These are phyloP conservation scores for Cinnamomum chago DNA, from an alignment of 164 flowering plant genomes.

Conservation along the genomic window DNA sequence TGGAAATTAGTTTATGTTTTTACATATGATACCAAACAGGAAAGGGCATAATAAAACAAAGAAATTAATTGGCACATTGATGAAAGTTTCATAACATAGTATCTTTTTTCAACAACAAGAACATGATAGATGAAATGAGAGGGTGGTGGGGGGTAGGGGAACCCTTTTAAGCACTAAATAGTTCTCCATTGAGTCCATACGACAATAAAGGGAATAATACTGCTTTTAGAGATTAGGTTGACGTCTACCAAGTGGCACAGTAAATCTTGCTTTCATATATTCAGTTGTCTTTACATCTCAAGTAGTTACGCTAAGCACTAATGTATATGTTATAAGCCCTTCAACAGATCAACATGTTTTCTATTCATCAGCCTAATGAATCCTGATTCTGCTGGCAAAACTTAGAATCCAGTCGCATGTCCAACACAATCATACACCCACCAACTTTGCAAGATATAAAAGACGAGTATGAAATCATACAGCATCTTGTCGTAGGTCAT, in stretches of 20 bases:
- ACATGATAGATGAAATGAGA: too few species aligned
- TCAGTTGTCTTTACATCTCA: background rate
- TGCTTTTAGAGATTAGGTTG: background rate
- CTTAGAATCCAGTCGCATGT: background rate
- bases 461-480: constrained; percentile 34
- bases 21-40: too few species aligned
- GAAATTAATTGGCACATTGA: too few species aligned
- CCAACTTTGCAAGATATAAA: background rate
- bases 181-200: background rate
- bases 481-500: constrained; percentile 99
- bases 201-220: background rate
- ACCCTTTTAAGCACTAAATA: background rate
- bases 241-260: too few species aligned
- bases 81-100: too few species aligned
- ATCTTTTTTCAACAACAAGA: too few species aligned
- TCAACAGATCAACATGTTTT: background rate
- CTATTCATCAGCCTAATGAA: background rate
- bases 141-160: too few species aligned
- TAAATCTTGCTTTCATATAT: background rate
- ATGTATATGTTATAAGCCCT: background rate
- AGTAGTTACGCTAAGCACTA: too few species aligned
- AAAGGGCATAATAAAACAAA: too few species aligned
- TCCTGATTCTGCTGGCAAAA: background rate
- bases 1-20: too few species aligned
- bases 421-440: background rate